A percentile compares a stretch with the other conserved stretches of the same genome.
Conservation (phyloP, 2,329 filamentous ascomycete species). For the Thelonectria blattea region DNA sequence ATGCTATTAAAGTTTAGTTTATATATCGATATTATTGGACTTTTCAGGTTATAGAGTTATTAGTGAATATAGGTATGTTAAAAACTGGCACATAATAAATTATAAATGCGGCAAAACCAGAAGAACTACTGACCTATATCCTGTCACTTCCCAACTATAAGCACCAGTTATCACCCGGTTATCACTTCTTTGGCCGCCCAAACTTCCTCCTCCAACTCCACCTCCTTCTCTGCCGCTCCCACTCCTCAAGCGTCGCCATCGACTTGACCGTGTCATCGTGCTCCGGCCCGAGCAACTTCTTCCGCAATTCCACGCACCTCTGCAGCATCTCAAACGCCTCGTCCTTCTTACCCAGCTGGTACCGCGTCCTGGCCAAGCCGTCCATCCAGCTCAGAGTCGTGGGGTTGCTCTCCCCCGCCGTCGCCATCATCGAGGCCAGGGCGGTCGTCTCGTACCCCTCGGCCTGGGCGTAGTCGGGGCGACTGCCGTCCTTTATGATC, state of each 20-base stretch:
- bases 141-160: too few species aligned
- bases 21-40: too few species aligned
- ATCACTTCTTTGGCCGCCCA: neutral
- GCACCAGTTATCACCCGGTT: too few species aligned
- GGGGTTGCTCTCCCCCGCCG: neutral
- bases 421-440: neutral
- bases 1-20: too few species aligned
- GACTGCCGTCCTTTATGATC: too few species aligned
- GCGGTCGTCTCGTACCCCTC: neutral
- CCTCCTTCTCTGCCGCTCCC: neutral
- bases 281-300: slow-evolving; percentile 1
- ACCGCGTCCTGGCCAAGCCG: neutral
- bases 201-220: neutral
- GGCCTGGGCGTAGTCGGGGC: too few species aligned
- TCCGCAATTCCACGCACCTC: neutral
- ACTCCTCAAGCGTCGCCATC: neutral
- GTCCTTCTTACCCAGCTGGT: neutral
- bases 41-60: too few species aligned
- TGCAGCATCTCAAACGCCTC: neutral
- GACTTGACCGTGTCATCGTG: neutral
- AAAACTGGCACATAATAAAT: too few species aligned
- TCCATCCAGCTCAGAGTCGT: neutral
- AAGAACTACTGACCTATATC: too few species aligned
- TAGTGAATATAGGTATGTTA: too few species aligned
- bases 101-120: too few species aligned